phyloP scores from a whole-genome alignment of 176 grass and related monocot genomes.

The Bolboschoenus planiculmis region DNA sequence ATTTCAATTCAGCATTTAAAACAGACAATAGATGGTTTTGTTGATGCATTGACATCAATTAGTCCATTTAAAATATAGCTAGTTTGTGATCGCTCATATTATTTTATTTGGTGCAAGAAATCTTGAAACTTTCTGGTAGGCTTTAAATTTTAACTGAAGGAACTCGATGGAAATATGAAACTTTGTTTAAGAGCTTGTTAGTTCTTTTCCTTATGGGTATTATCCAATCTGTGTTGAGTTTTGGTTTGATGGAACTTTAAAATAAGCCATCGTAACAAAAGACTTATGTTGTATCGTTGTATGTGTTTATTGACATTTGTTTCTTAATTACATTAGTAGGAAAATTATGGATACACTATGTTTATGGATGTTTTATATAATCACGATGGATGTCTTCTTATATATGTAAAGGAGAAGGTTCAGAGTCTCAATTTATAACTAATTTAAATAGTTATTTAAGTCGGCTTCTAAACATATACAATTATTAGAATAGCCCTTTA shows the following conservation, averaged over 20 bases:
- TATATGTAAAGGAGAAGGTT: background rate
- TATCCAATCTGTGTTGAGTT: background rate
- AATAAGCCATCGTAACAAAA: background rate
- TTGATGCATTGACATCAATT: background rate
- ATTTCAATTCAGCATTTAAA: background rate
- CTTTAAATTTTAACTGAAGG: background rate
- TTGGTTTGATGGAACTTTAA: background rate
- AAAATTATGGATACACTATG: background rate
- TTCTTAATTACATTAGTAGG: background rate
- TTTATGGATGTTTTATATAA: background rate
- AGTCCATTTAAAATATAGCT: background rate
- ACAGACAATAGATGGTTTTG: background rate
- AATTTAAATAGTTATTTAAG: background rate
- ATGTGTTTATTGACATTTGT: background rate
- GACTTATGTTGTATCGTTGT: background rate
- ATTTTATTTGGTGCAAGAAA: background rate
- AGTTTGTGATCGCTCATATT: background rate
- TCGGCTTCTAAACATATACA: background rate
- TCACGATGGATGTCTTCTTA: background rate
- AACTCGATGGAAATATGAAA: background rate
- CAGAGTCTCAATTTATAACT: background rate
- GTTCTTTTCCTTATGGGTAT: background rate
- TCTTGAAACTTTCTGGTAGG: background rate
- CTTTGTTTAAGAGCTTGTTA: background rate
- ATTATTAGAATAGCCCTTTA: background rate